phyloP scores from a whole-genome alignment of 2,329 filamentous ascomycete genomes.

The Stachybotrys chlorohalonatus region DNA sequence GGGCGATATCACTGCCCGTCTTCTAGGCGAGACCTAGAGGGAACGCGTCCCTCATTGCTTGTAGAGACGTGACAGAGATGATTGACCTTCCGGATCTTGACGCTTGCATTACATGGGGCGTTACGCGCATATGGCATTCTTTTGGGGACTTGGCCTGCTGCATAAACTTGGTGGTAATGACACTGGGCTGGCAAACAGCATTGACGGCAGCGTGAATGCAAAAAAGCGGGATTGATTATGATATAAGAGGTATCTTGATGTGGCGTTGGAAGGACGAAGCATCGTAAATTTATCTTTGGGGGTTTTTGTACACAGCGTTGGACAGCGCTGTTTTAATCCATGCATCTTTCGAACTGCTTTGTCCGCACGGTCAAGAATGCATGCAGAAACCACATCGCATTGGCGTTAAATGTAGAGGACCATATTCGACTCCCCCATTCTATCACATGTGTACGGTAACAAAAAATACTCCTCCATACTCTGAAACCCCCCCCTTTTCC shows the following conservation, averaged over 20 bases:
- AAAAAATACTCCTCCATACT: conserved; percentile 5
- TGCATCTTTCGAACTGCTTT: not conserved
- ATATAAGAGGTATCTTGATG: not conserved
- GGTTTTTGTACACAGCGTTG: not conserved
- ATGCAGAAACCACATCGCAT: not conserved
- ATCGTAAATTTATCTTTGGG: not conserved
- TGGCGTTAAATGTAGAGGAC: not conserved
- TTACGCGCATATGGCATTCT: conserved; percentile 6
- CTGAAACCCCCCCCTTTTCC: not conserved
- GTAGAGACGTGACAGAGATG: not conserved
- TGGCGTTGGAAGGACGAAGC: not conserved
- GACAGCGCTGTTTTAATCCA: not conserved
- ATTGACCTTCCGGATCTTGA: not conserved
- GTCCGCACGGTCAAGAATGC: not conserved
- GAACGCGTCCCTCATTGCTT: not conserved
- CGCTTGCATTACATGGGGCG: conserved; percentile 14
- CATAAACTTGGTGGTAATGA: not conserved
- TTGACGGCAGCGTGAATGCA: no score
- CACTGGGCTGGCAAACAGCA: not conserved
- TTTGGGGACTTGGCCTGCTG: not conserved
- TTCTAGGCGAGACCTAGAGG: conserved; percentile 59
- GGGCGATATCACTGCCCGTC: conserved; percentile 77
- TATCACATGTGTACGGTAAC: conserved; percentile 23
- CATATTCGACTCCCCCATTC: conserved; percentile 13
- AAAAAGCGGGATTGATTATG: no score